Percentiles rank a stretch among this genome's conserved stretches.
Conservation (phyloP, 2,329 filamentous ascomycete genomes). For the Colletotrichum chlorophyti region DNA sequence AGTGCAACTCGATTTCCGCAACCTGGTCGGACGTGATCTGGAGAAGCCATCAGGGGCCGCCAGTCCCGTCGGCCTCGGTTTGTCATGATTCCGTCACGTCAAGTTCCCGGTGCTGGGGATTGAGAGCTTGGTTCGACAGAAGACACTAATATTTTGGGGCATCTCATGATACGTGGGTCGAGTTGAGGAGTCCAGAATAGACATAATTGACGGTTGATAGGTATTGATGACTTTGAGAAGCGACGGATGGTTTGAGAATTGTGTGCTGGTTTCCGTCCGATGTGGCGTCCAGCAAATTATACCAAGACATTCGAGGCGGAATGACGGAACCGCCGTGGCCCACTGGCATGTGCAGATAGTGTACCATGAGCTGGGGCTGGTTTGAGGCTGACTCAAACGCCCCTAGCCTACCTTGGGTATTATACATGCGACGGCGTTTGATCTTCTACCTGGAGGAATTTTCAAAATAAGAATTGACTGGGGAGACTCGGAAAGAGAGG, state of each 20-base stretch:
- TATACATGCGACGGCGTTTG: slow-evolving; percentile 22
- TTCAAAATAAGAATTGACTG: no score
- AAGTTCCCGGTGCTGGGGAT: no score
- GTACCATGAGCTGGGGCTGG: background rate
- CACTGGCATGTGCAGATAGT: slow-evolving; percentile 11
- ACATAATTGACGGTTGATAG: no score
- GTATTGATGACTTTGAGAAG: background rate
- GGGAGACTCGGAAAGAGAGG: background rate
- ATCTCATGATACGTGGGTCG: no score
- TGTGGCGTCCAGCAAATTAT: background rate
- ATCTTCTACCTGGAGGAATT: background rate
- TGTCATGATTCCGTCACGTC: no score
- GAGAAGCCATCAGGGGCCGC: slow-evolving; percentile 35
- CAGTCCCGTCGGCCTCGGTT: slow-evolving; percentile 50
- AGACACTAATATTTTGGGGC: no score
- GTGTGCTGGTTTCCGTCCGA: background rate
- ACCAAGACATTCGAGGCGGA: background rate
- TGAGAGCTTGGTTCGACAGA: no score
- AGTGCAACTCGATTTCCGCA: slow-evolving; percentile 88
- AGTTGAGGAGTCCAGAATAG: no score
- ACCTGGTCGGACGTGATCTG: slow-evolving; percentile 73
- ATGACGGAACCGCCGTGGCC: background rate
- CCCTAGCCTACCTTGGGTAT: background rate
- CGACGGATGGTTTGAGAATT: background rate
- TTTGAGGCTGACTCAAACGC: no score